Base-by-base conservation (phyloP, 2,329 filamentous ascomycete species). In the Ilyonectria robusta region DNA sequence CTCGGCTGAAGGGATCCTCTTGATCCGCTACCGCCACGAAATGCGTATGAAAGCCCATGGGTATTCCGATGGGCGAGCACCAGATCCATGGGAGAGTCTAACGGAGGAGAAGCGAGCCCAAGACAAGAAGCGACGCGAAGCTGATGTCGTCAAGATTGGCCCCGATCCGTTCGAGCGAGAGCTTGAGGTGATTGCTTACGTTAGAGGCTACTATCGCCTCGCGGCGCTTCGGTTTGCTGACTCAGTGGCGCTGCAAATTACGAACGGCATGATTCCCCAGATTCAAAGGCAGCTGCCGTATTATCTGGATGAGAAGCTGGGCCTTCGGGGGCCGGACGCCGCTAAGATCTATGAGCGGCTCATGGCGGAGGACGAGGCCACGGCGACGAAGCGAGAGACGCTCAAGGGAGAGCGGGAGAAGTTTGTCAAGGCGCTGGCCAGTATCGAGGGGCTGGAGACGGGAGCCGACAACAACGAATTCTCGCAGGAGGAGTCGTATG, bases 201-300 rank as follows among this genome's bases (percentile, higher is more conserved):
- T 93, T 50, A 83, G 91, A 0, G 91, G 87, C 0, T 94, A 94
- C 77, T 94, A 94, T 75, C 84, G 88, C 53, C 86, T 91, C 5
- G 91, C 92, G 0, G 87, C 89, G 0, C 81, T 85, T 37, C 86
- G 92, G 1, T 92, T 94, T 72, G 84, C 89, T 1, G 92, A 94
- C 62, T 78, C 80, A 2, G 81, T 84, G 7, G 80, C 83, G 1
- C 81, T 87, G 26, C 81, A 84, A 54, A 78, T 88, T 60, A 81
- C 84, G 11, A 85, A 84, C 10, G 83, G 84, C 4, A 81, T 87
- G 75, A 81, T 88, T 6, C 85, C 86, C 0, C 76, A 80, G 3
- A 81, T 87, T 7, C 78, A 82, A 9, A 66, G 73, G 2, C 72
- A 79, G 8, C 79, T 87, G 4, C 80, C 82, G 2, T 76, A 70